Evolutionary conservation across 2,329 filamentous ascomycete genomes (phyloP), one percentile per base, ranked within the genome.

Genomic region (Amauroascus niger): DNA sequence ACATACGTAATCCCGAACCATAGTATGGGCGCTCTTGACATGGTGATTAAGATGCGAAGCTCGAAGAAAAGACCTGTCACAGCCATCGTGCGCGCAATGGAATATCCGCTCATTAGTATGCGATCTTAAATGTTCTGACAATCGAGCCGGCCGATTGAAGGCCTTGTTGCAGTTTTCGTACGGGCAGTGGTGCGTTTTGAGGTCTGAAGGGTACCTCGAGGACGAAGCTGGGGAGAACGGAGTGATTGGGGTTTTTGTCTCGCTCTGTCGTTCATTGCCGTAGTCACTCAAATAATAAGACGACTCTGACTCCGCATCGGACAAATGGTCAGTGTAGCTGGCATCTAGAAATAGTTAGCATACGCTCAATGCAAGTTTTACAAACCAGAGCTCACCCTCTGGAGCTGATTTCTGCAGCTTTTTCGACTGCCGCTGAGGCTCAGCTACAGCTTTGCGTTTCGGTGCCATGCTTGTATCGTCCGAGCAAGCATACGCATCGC

Each of bases 31-130:
- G 53, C 86, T 86, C 65, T 90, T 89, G 64, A 94, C 71, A 67
- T 97, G 91, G 59, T 89, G 84, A 56, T 85, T 83, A 16, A 96
- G 76, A 70, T 96, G 89, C 62, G 91, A 91, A 60, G 88, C 81
- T 57, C 93, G 87, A 13, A 88, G 79, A 66, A 95, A 97, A 40
- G 83, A 79, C 73, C 95, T 96, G 62, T 81, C 80, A 65, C 91
- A 97, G 40, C 71, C 82, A 5, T 77, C 71, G 57, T 84, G 78
- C 1, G 76, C 73, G 64, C 91, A 97, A 37, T 77, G 76, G 68
- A 86, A 94, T 0, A 88, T 83, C 1, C 90, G 82, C 61, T 91
- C 87, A 61, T 91, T 88, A 51, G 82, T 91, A 68, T 97, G 91
- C 1, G 86, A 89, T 58, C 88, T 80, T 22, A 91, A 71, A 64